phyloP scores from a whole-genome alignment of 2,329 filamentous ascomycete genomes.

The Fusarium chuoi region DNA sequence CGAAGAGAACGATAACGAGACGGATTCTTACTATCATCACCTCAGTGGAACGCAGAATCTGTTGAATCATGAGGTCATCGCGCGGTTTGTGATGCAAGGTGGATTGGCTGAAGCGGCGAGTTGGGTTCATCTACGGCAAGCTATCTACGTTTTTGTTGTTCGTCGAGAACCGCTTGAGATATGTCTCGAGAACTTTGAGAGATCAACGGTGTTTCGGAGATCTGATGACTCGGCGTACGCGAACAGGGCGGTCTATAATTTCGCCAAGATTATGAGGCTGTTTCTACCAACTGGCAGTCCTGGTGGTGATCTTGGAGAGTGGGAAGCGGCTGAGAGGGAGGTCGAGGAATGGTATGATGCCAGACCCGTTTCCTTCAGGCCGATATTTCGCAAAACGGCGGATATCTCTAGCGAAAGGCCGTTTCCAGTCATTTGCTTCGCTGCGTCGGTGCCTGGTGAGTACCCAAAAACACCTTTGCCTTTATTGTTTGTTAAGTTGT shows the following conservation, averaged over 20 bases:
- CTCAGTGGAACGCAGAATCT: not conserved
- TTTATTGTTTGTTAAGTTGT: fast-evolving
- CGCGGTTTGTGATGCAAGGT: not conserved
- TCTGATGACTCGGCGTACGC: conserved; percentile 1
- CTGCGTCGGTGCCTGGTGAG: not conserved
- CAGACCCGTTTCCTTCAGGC: not conserved
- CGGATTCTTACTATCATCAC: conserved; percentile 1
- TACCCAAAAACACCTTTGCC: fast-evolving
- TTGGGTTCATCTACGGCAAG: not conserved
- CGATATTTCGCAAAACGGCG: not conserved
- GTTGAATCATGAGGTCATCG: not conserved
- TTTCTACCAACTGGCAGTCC: not conserved
- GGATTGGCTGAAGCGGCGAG: not conserved
- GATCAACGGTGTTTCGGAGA: not conserved
- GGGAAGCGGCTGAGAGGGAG: not conserved
- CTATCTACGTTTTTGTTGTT: not conserved
- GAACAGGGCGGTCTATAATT: not conserved
- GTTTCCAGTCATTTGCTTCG: not conserved
- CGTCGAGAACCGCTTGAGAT: not conserved
- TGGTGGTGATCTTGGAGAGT: fast-evolving
- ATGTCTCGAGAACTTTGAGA: not conserved
- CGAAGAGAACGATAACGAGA: not conserved
- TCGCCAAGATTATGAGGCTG: not conserved
- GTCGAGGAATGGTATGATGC: not conserved
- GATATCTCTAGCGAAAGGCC: not conserved